A percentile compares a stretch with the other conserved stretches of the same genome.
Evolutionary conservation across 2,329 filamentous ascomycete species (phyloP).

Genomic region (Tolypocladium paradoxum): DNA sequence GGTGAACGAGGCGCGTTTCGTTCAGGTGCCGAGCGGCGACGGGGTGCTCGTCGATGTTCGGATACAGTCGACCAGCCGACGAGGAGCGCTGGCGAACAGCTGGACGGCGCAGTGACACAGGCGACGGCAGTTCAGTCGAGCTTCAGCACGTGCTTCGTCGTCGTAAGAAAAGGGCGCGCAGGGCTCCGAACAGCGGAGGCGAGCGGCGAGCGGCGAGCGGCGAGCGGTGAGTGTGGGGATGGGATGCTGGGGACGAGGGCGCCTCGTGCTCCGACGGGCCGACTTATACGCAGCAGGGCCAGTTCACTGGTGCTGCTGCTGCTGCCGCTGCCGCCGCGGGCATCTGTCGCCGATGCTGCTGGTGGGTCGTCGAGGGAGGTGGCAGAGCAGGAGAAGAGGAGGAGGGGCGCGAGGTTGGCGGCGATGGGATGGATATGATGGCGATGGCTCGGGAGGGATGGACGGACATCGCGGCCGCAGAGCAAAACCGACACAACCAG

Average conservation of each 20-base stretch:
- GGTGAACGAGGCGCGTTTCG: not conserved
- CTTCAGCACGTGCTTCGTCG: not conserved
- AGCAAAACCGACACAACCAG: conserved; percentile 1
- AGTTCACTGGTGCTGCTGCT: not conserved
- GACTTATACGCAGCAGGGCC: not conserved
- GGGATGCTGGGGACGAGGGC: not conserved
- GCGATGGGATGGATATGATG: not conserved
- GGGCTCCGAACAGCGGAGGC: not conserved
- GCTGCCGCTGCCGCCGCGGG: not conserved
- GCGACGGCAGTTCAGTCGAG: not conserved
- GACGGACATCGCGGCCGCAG: not conserved
- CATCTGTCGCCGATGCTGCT: not conserved
- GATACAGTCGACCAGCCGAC: not conserved
- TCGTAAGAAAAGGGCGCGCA: not conserved
- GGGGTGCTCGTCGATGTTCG: not conserved
- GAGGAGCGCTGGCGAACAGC: not conserved
- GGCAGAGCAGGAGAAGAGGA: not conserved
- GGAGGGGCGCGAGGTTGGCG: not conserved
- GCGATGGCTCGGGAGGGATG: not conserved
- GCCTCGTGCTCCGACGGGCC: not conserved
- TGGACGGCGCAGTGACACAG: not conserved
- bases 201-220: not conserved
- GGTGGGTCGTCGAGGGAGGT: not conserved
- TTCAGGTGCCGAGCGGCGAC: not conserved
- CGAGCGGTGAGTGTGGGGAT: not conserved